These are phyloP conservation scores for Limnomonas spitsbergensis DNA, from an alignment of 139 green algal genomes.

Conservation along the genomic window DNA sequence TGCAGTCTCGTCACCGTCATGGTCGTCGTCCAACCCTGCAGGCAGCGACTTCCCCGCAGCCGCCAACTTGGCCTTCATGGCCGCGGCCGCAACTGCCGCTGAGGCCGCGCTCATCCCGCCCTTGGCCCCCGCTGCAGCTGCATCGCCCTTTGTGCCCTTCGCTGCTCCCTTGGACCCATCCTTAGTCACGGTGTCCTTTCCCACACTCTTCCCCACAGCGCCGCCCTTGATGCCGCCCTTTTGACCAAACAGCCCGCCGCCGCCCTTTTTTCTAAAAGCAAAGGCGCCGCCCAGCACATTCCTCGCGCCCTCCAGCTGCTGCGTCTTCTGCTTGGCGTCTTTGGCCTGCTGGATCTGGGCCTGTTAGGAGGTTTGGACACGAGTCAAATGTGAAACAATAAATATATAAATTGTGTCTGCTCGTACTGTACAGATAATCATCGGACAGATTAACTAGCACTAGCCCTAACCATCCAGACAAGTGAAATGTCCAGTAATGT, in stretches of 20 bases:
- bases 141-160: not conserved
- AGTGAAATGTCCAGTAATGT: too few species aligned
- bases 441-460: too few species aligned
- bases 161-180: not conserved
- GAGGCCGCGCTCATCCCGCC: not conserved
- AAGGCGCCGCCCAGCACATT: conserved; percentile 5
- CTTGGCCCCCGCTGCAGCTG: not conserved
- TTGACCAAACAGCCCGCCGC: conserved; percentile 6
- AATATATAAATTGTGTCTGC: too few species aligned
- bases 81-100: not conserved
- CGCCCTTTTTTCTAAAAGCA: not conserved
- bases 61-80: not conserved
- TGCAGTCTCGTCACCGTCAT: not conserved
- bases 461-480: too few species aligned
- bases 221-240: conserved; percentile 3
- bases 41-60: too few species aligned
- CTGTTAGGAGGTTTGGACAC: too few species aligned
- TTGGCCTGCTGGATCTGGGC: conserved; percentile 13
- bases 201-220: not conserved
- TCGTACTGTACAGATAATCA: too few species aligned
- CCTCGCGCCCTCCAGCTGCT: conserved; percentile 8
- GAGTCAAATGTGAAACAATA: too few species aligned
- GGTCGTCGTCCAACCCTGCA: not conserved
- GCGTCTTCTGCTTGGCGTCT: conserved; percentile 10
- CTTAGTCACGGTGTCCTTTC: not conserved